Base-by-base conservation (phyloP, 441 rosid species). In the Theobroma grandiflorum region DNA sequence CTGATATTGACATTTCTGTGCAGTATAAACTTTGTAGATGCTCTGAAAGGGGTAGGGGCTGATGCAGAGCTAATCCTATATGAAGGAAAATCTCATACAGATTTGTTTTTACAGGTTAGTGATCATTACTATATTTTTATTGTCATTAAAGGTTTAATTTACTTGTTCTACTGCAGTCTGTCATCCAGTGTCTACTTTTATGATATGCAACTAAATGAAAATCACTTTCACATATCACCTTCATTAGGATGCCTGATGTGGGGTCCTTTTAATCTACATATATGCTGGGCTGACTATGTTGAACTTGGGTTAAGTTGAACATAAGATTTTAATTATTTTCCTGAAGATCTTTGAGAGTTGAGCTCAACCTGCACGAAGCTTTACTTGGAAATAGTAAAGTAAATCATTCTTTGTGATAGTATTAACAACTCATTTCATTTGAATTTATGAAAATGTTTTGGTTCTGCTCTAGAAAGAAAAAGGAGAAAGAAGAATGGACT, bases 71-170 rank as follows among this genome's bases (percentile, higher is more conserved):
- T n/a, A n/a, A n/a, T n/a, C n/a, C n/a, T n/a, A n/a, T n/a, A n/a
- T 59, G 26, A 86, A 14, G 94, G 94, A 81, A 92, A 92, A 82
- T 83, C 91, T 52, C 96, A 91, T 76, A 91, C 96, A 1, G 96
- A 92, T 80, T 82, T 92, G 70, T 92, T 92, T 83, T 90, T 92
- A 73, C 96, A 92, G 87, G 96, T 91, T 78, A 83, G 84, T 84
- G 66, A 70, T 68, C 26, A 3, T 82, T 72, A 4, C 66, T 31
- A 16, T 22, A 37, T 76, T 55, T 47, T 26, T 16, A 18, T 16
- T 65, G 53, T 31, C 52, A 49, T 57, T 76, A 20, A 38, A n/a
- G 71, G 61, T 65, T 72, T 57, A 74, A 40, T 53, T 57, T 20
- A 20, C 53, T 43, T 69, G 62, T 53, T 52, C 69, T 49, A n/a